Evolutionary conservation across 805 yeast genomes (phyloP).

Genomic region (Lachancea sp.): DNA sequence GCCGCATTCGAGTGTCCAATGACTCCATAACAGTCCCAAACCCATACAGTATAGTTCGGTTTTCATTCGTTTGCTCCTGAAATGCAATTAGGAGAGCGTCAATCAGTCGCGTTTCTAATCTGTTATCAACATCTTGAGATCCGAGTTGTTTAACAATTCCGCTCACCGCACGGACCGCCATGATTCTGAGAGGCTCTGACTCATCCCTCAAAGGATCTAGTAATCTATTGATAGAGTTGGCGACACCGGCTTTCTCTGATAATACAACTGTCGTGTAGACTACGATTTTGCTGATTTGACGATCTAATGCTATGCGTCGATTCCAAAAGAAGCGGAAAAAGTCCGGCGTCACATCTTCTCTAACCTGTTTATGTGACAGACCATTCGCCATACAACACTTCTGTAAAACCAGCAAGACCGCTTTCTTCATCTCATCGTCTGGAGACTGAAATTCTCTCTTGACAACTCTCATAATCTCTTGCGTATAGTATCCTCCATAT

Average conservation of each 20-base stretch:
- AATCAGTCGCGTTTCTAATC: constrained; percentile 57
- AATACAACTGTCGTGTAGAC: constrained; percentile 65
- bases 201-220: constrained; percentile 66
- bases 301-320: constrained; percentile 69
- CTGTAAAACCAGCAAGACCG: constrained; percentile 62
- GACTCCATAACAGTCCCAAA: constrained; percentile 59
- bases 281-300: constrained; percentile 50
- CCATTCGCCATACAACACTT: constrained; percentile 59
- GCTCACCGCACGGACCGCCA: constrained; percentile 70
- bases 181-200: constrained; percentile 68
- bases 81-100: constrained; percentile 79
- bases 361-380: constrained; percentile 44
- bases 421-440: constrained; percentile 79
- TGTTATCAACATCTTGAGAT: constrained; percentile 53
- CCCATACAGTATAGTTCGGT: constrained; percentile 49
- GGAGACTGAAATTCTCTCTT: constrained; percentile 71
- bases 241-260: constrained; percentile 61
- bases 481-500: constrained; percentile 69
- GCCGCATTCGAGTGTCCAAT: constrained; percentile 57
- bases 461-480: constrained; percentile 62
- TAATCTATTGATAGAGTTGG: constrained; percentile 51
- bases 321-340: constrained; percentile 77
- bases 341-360: constrained; percentile 47
- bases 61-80: constrained; percentile 67
- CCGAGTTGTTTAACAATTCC: constrained; percentile 47